Percentiles rank a stretch among this genome's conserved stretches.
Evolutionary conservation across 805 yeast species (phyloP).

Genomic region (Tetrapisispora iriomotensis): DNA sequence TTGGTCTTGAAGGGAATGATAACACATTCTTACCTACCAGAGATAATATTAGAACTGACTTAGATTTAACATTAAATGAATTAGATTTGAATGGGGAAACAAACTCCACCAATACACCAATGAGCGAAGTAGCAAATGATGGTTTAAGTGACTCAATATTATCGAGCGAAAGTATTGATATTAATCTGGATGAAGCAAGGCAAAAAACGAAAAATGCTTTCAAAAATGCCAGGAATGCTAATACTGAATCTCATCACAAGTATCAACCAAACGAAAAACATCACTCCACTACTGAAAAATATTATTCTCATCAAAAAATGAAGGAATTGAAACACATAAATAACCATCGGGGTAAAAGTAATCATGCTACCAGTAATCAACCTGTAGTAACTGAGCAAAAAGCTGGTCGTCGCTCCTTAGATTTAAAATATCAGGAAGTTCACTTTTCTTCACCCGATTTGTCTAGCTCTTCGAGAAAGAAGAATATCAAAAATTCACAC

Average conservation of each 20-base stretch:
- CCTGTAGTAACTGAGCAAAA: not conserved
- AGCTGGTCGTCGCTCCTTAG: conserved; percentile 12
- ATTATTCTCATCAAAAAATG: not conserved
- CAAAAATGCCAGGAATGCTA: not conserved
- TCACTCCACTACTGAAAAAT: not conserved
- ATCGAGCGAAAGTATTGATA: conserved; percentile 24
- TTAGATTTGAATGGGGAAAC: conserved; percentile 11
- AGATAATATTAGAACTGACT: not conserved
- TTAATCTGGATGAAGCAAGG: conserved; percentile 15
- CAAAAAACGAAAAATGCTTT: not conserved
- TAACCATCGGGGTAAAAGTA: not conserved
- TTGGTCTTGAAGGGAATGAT: no score
- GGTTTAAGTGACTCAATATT: conserved; percentile 7
- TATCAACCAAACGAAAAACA: not conserved
- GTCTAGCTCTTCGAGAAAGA: not conserved
- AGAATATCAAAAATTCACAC: not conserved
- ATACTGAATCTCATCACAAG: no score
- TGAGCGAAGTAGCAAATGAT: not conserved
- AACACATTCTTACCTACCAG: not conserved
- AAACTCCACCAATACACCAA: not conserved
- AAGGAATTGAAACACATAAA: not conserved
- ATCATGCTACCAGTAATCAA: not conserved
- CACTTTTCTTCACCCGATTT: conserved; percentile 8
- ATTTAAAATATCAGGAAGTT: conserved; percentile 19
- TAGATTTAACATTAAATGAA: conserved; percentile 11